A percentile compares a stretch with the other conserved stretches of the same genome.
These are phyloP conservation scores for Aspergillus hortae DNA, from an alignment of 2,329 filamentous ascomycete genomes.

Conservation along the genomic window DNA sequence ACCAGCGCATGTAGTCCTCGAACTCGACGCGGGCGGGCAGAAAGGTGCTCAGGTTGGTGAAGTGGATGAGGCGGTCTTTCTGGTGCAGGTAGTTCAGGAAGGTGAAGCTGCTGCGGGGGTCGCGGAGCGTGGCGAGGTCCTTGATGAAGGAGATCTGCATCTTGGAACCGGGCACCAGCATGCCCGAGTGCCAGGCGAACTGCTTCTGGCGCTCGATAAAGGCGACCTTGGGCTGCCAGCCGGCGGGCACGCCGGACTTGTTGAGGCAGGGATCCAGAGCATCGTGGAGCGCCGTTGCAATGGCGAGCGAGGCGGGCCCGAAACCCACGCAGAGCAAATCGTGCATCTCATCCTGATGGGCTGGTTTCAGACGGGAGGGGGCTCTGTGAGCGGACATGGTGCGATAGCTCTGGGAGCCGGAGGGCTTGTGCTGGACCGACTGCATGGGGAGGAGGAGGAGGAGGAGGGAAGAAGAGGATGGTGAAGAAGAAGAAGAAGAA, in stretches of 20 bases:
- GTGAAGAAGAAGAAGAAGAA: background rate
- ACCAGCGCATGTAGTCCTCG: constrained; percentile 95
- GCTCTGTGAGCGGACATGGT: constrained; percentile 23
- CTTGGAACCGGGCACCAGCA: constrained; percentile 86
- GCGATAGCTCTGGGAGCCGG: constrained; percentile 22
- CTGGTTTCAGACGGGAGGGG: constrained; percentile 49
- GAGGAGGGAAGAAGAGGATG: background rate
- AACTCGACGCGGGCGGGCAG: constrained; percentile 82
- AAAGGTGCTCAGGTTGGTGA: constrained; percentile 88
- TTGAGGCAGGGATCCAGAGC: constrained; percentile 52
- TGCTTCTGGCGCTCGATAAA: constrained; percentile 81
- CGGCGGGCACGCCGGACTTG: constrained; percentile 34
- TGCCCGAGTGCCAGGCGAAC: constrained; percentile 93
- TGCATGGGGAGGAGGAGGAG: constrained; percentile 16
- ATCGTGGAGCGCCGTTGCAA: constrained; percentile 87
- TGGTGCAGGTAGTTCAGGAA: constrained; percentile 91
- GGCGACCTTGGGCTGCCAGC: constrained; percentile 63
- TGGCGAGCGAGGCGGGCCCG: constrained; percentile 82
- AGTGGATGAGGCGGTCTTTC: constrained; percentile 78
- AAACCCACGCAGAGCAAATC: constrained; percentile 91
- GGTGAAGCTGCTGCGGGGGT: constrained; percentile 87
- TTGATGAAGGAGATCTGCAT: constrained; percentile 99
- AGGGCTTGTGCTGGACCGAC: constrained; percentile 18
- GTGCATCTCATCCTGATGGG: constrained; percentile 62
- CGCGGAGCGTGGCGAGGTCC: constrained; percentile 83